These are phyloP conservation scores for Kregervanrija fluxuum DNA, from an alignment of 805 yeast species.

Conservation along the genomic window DNA sequence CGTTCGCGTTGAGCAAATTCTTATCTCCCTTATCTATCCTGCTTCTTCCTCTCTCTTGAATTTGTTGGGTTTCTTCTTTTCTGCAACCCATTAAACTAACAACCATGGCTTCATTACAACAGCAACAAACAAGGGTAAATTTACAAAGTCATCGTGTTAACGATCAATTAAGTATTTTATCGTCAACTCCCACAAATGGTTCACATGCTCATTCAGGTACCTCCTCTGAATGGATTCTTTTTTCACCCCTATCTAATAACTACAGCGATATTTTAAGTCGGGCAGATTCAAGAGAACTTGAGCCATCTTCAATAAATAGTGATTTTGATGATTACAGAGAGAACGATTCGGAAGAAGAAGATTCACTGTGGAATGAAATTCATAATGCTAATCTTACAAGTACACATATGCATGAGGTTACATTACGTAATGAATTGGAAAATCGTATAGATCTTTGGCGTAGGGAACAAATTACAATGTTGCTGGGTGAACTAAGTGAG, in stretches of 20 bases:
- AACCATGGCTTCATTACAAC: too few relatives aligned
- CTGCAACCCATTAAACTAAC: too few relatives aligned
- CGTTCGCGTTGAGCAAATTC: too few relatives aligned
- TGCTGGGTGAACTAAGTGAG: neutral
- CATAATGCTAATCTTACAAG: too few relatives aligned
- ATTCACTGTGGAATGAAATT: too few relatives aligned
- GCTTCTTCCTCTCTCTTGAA: too few relatives aligned
- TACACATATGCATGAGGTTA: too few relatives aligned
- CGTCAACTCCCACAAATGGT: neutral
- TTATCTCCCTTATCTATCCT: too few relatives aligned
- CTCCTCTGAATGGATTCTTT: constrained; percentile 26
- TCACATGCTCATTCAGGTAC: constrained; percentile 6
- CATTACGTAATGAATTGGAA: neutral
- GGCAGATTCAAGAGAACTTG: neutral
- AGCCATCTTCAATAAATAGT: constrained; percentile 5
- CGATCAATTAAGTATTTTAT: too few relatives aligned
- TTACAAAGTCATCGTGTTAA: too few relatives aligned
- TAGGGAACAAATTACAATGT: constrained; percentile 2
- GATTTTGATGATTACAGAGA: constrained; percentile 8
- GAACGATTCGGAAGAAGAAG: constrained; percentile 15
- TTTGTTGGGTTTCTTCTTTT: too few relatives aligned
- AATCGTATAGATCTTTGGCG: constrained; percentile 4
- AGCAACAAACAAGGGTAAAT: too few relatives aligned
- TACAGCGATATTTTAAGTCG: neutral
- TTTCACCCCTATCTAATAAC: constrained; percentile 17